Evolutionary conservation across 169 alveolate species (phyloP).

Genomic region (Plasmodium cynomolgi): DNA sequence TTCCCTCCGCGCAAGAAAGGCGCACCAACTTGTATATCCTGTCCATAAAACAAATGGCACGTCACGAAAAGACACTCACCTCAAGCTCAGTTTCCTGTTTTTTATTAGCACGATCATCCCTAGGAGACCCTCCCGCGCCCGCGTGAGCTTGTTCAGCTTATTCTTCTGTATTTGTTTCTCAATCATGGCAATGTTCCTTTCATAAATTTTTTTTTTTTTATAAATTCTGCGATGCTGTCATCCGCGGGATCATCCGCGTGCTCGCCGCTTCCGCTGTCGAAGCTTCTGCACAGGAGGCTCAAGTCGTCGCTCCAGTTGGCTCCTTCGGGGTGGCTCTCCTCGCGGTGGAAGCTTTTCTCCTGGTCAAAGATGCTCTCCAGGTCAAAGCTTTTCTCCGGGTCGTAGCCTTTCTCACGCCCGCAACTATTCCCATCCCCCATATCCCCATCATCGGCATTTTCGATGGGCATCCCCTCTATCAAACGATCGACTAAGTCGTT

Average conservation of each 20-base stretch:
- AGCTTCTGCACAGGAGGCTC: constrained; percentile 2
- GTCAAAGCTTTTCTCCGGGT: no score
- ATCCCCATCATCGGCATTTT: neutral
- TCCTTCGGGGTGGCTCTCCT: neutral
- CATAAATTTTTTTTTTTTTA: constrained; percentile 57
- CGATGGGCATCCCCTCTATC: neutral
- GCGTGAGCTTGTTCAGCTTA: constrained; percentile 37
- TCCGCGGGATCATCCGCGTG: neutral
- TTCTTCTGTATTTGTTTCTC: constrained; percentile 48
- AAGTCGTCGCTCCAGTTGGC: neutral
- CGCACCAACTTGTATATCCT: neutral
- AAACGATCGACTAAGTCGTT: neutral
- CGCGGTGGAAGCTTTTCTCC: neutral
- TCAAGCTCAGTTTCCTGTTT: constrained; percentile 38
- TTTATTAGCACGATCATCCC: constrained; percentile 44
- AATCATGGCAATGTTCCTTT: constrained; percentile 64
- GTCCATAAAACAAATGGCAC: neutral
- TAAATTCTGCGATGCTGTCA: neutral
- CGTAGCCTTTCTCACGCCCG: neutral
- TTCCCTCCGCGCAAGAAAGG: neutral
- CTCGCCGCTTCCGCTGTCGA: neutral
- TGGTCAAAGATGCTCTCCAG: neutral
- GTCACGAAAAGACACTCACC: neutral
- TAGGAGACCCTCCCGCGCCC: constrained; percentile 27
- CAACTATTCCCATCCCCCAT: neutral